phyloP scores from a whole-genome alignment of 2,329 filamentous ascomycete species.

The Sphaerostilbella broomeana region DNA sequence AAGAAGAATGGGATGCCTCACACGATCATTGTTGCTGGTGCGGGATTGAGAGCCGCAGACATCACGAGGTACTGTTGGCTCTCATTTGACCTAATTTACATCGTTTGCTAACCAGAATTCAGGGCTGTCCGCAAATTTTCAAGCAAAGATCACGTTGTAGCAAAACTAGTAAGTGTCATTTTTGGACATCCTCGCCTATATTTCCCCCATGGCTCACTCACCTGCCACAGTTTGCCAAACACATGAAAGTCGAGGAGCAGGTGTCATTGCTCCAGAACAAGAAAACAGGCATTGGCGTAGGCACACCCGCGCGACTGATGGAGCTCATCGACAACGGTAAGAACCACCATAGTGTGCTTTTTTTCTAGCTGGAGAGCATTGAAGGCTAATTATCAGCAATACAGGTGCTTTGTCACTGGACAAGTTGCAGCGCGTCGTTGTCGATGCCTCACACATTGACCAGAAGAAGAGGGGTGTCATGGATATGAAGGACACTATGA shows the following conservation, averaged over 20 bases:
- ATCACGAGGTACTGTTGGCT: constrained; percentile 58
- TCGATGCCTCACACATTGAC: constrained; percentile 91
- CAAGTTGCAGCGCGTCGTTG: constrained; percentile 69
- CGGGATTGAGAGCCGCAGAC: constrained; percentile 81
- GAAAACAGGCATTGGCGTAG: constrained; percentile 79
- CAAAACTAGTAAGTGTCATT: constrained; percentile 58
- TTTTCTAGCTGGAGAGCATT: background rate
- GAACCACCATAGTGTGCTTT: constrained; percentile 18
- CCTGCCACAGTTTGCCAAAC: constrained; percentile 71
- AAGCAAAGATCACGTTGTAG: constrained; percentile 68
- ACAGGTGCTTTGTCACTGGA: constrained; percentile 62
- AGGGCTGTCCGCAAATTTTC: constrained; percentile 73
- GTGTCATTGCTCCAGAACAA: constrained; percentile 63
- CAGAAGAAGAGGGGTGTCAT: constrained; percentile 89
- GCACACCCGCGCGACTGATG: constrained; percentile 75
- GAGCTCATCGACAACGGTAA: constrained; percentile 77
- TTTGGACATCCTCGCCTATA: background rate
- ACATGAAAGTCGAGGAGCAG: constrained; percentile 90
- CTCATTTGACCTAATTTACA: too few relatives aligned
- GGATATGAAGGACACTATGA: constrained; percentile 90
- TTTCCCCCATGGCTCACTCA: constrained; percentile 9
- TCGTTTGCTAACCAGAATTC: constrained; percentile 12
- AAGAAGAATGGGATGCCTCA: constrained; percentile 69
- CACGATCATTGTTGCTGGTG: constrained; percentile 80
- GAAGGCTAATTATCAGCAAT: constrained; percentile 5